Evolutionary conservation across 108 stramenopile species (phyloP).

Genomic region (Nitzschia putrida): DNA sequence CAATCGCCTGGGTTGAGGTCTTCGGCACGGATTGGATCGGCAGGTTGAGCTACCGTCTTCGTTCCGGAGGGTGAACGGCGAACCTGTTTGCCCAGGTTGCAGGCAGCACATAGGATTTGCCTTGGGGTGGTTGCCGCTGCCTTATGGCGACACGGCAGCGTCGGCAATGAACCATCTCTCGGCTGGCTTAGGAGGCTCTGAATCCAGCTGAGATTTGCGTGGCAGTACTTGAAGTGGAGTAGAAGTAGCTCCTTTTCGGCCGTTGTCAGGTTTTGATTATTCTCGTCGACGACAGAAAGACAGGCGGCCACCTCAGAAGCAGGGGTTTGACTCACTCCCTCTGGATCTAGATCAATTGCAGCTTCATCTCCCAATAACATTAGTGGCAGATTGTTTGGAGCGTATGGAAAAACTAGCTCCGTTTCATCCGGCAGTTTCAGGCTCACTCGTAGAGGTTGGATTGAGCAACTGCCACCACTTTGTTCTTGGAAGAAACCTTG

Average conservation of each 20-base stretch:
- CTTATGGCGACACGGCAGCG: background rate
- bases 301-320: background rate
- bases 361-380: background rate
- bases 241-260: conserved; percentile 33
- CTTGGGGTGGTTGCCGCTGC: background rate
- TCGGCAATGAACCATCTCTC: background rate
- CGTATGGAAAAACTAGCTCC: conserved; percentile 20
- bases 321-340: background rate
- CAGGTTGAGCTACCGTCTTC: conserved; percentile 4
- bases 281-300: conserved; percentile 27
- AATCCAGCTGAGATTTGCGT: conserved; percentile 24
- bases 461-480: background rate
- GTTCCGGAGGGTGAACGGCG: conserved; percentile 3
- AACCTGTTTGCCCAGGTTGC: conserved; percentile 30
- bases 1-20: conserved; percentile 34
- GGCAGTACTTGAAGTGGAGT: conserved; percentile 36
- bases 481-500: conserved; percentile 21
- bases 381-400: conserved; percentile 26
- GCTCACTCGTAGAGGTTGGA: background rate
- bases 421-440: conserved; percentile 2
- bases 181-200: conserved; percentile 13
- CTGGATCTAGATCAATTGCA: background rate
- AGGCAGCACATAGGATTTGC: conserved; percentile 29
- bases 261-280: conserved; percentile 40
- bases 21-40: conserved; percentile 3